Base-by-base conservation (phyloP, 2,329 filamentous ascomycete species). In the Elsinoe necatrix region DNA sequence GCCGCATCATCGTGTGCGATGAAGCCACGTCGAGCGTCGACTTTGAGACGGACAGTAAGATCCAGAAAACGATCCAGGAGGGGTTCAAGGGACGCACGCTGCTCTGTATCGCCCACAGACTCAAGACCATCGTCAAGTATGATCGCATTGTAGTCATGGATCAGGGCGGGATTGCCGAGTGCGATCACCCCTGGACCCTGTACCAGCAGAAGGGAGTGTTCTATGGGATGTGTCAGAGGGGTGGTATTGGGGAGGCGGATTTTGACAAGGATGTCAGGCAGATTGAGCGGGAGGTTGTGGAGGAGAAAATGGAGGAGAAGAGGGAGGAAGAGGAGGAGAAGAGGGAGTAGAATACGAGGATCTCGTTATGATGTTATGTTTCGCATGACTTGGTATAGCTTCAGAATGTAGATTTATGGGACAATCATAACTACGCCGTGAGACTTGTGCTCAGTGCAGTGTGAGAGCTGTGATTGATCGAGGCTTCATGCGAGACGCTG, bases 71-170 rank as follows among this genome's bases (percentile, higher is more conserved):
- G 2, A 96, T 97, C 71, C 85, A 88, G 0, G 79, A 80, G 1
- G 91, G 85, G 0, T 97, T 97, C 76, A 79, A 80, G 55, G 91
- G 90, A 58, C 89, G 87, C 76, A 96, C 92, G 1, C 73, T 97
- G 47, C 75, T 97, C 20, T 95, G 90, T 71, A 96, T 97, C 68
- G 92, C 92, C 4, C 92, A 97, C 72, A 80, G 92, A 4, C 76
- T 97, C 65, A 86, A 89, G 66, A 97, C 93, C 0, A 95, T 98
- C 61, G 86, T 97, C 60, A 84, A 85, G 25, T 62, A 97, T 71
- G 92, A 98, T 71, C 83, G 92, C 47, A 95, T 98, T 68, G 92
- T 90, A 65, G 93, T 98, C 63, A 95, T 98, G 91, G 92, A 97
- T 65, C 79, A 84, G 43, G 93, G 93, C 0, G 73, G 74, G 14